Conservation (phyloP, 2,329 filamentous ascomycete genomes). For the Fusarium lyarnte region DNA sequence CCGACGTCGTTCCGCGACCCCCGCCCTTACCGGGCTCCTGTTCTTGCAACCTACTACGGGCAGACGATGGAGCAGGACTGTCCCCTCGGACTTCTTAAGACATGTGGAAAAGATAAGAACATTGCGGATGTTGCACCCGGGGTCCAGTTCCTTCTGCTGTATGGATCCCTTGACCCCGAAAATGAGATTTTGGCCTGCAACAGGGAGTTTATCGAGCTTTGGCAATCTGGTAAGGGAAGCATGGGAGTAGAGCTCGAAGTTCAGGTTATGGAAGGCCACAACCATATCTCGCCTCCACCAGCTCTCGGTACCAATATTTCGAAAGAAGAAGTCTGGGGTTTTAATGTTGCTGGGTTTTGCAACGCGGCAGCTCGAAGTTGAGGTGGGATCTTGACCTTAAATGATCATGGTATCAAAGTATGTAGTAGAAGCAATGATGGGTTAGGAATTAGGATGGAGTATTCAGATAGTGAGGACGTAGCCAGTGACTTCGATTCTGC, state of each 20-base stretch:
- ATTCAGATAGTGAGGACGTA: background rate
- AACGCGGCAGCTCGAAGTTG: background rate
- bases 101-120: background rate
- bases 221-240: background rate
- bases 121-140: background rate
- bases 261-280: background rate
- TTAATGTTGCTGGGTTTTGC: background rate
- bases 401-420: background rate
- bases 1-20: background rate
- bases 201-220: background rate
- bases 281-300: background rate
- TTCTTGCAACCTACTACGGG: background rate
- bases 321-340: background rate
- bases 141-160: background rate
- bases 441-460: fast-evolving
- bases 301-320: background rate
- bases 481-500: background rate
- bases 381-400: background rate
- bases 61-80: background rate
- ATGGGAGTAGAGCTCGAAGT: background rate
- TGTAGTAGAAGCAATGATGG: fast-evolving
- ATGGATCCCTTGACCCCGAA: background rate
- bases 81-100: background rate
- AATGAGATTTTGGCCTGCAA: background rate
- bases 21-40: background rate